Conservation (phyloP, 2,329 filamentous ascomycete species). For the Cryphonectria japonica region DNA sequence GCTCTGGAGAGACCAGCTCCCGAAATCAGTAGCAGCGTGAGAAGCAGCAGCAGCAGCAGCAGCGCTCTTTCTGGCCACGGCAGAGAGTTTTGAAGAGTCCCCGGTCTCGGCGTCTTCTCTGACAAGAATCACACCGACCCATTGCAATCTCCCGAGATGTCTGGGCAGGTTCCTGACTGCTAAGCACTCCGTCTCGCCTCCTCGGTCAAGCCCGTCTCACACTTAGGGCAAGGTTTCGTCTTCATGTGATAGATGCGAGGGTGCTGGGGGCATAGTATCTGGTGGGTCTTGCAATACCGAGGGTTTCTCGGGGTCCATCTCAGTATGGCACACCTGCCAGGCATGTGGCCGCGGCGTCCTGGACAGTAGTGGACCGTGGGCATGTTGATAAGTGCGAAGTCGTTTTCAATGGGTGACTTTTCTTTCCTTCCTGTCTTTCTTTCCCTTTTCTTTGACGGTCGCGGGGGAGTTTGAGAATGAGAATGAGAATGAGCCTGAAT, state of each 20-base stretch:
- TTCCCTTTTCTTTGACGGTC: no score
- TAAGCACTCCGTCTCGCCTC: background rate
- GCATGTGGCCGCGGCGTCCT: background rate
- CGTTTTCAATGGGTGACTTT: background rate
- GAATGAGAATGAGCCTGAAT: background rate
- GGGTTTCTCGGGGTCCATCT: background rate
- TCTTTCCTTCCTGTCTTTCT: no score
- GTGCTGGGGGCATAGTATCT: background rate
- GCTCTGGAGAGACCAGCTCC: background rate
- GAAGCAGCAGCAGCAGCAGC: no score
- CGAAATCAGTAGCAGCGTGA: no score
- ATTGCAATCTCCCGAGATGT: background rate
- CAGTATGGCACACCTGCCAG: background rate
- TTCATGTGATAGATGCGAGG: background rate
- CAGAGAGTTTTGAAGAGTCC: background rate
- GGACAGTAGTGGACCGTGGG: background rate
- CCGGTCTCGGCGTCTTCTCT: background rate
- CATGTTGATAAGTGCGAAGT: background rate
- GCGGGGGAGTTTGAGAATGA: background rate
- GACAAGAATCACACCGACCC: background rate
- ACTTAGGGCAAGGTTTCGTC: background rate
- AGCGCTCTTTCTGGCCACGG: no score
- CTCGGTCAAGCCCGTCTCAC: background rate
- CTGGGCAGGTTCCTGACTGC: background rate
- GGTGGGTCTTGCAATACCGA: background rate